Base-by-base conservation (phyloP, 202 grass and related monocot genomes). In the Brachypodium distachyon region DNA sequence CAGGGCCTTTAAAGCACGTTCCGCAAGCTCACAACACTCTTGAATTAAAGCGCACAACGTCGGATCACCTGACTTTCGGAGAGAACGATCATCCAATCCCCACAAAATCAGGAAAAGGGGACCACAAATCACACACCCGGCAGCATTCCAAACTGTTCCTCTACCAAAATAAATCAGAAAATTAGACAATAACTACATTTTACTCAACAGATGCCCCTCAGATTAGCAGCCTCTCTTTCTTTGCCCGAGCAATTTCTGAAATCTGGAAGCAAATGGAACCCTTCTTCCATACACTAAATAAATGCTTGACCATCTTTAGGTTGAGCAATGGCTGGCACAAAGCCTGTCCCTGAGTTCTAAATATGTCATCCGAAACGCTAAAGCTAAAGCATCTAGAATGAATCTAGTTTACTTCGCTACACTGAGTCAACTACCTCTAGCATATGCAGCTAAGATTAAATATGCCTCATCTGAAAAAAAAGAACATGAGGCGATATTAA, bases 401-500 rank as follows among this genome's bases (percentile, higher is more conserved):
- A 62, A 84, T 84, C 76, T 88, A 84, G 61, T 61, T 70, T 57
- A 79, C 76, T 80, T 67, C 22, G 31, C 81, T 88, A 77, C 63
- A 84, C 67, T 42, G 71, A 70, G 73, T 48, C 56, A 66, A 40
- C 81, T 88, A 84, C 10, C 71, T 43, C 77, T 84, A 77, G 77
- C 77, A 81, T 72, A 77, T 77, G 86, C 86, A 77, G 42, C 81
- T 84, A 88, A 55, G 56, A 84, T 76, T 84, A 77, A 84, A 84
- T 72, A 81, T 72, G 86, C 86, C 86, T 81, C 86, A 88, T 65
- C 71, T 72, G 48, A 72, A 84, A 76, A 84, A 84, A 88, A 88
- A 88, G 62, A 76, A 88, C 86, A 88, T 81, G 81, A 88, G 86
- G 86, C 86, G 27, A 51, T 70, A 88, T 88, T 70, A 65, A 76